phyloP scores from a whole-genome alignment of 148 eudicot genomes.

The Chenopodium album region DNA sequence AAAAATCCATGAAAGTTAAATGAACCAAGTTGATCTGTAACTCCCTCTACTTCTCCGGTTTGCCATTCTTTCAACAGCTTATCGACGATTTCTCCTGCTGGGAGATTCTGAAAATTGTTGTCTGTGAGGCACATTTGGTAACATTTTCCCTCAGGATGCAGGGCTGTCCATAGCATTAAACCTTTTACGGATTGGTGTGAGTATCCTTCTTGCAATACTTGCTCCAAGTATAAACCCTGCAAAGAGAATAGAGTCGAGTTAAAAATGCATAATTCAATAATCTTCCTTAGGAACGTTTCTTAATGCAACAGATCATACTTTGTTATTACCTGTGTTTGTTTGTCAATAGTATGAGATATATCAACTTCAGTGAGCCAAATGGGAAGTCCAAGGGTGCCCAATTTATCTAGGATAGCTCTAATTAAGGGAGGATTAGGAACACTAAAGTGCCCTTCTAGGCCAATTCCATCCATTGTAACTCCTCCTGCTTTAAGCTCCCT shows the following conservation, averaged over 20 bases:
- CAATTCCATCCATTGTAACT: conserved; percentile 72
- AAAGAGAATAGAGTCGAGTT: neutral
- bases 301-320: no score
- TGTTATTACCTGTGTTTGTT: conserved; percentile 55
- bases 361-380: conserved; percentile 94
- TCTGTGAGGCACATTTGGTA: conserved; percentile 94
- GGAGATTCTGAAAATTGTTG: conserved; percentile 53
- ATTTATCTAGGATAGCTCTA: conserved; percentile 71
- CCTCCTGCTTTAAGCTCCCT: conserved; percentile 62
- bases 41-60: conserved; percentile 44
- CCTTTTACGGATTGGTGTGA: conserved; percentile 74
- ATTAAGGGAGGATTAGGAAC: conserved; percentile 74
- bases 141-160: conserved; percentile 53
- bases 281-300: no score
- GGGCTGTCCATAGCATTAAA: conserved; percentile 76
- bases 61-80: conserved; percentile 69
- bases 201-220: conserved; percentile 71
- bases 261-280: neutral
- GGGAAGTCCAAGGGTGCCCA: conserved; percentile 69
- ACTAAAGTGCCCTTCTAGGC: conserved; percentile 70
- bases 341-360: conserved; percentile 47
- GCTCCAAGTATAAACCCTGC: conserved; percentile 66
- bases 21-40: conserved; percentile 59
- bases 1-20: conserved; percentile 65
- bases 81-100: conserved; percentile 76